phyloP scores from a whole-genome alignment of 805 yeast genomes.

The Wickerhamomyces tratensis region DNA sequence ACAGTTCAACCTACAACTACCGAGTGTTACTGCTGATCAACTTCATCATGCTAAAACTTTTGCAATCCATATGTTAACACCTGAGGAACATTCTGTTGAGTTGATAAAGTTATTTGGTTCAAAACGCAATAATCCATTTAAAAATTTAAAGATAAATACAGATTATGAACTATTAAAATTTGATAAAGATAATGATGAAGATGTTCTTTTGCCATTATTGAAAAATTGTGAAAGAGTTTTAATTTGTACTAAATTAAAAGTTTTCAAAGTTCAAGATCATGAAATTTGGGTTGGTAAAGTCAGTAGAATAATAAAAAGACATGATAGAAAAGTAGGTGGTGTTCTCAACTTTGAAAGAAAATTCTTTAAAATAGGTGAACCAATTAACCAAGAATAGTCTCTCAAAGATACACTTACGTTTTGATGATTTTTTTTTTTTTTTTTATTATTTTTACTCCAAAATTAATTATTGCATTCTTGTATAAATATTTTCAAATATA shows the following conservation, averaged over 20 bases:
- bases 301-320: conserved; percentile 34
- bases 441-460: too few relatives aligned
- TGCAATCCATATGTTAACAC: conserved; percentile 71
- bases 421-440: too few relatives aligned
- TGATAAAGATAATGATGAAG: conserved; percentile 8
- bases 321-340: conserved; percentile 46
- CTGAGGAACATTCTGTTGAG: conserved; percentile 40
- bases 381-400: neutral
- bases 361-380: conserved; percentile 41
- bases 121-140: conserved; percentile 34
- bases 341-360: conserved; percentile 52
- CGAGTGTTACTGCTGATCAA: conserved; percentile 68
- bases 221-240: conserved; percentile 48
- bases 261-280: conserved; percentile 66
- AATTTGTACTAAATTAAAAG: conserved; percentile 46
- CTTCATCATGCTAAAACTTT: conserved; percentile 49
- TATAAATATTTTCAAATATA: too few relatives aligned
- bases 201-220: conserved; percentile 37
- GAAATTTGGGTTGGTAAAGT: conserved; percentile 88
- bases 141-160: conserved; percentile 22
- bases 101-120: conserved; percentile 60
- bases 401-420: too few relatives aligned
- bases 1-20: conserved; percentile 80
- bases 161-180: conserved; percentile 23
- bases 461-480: too few relatives aligned